Base-by-base conservation (phyloP, 2,329 filamentous ascomycete species). In the Juglanconis oblonga region DNA sequence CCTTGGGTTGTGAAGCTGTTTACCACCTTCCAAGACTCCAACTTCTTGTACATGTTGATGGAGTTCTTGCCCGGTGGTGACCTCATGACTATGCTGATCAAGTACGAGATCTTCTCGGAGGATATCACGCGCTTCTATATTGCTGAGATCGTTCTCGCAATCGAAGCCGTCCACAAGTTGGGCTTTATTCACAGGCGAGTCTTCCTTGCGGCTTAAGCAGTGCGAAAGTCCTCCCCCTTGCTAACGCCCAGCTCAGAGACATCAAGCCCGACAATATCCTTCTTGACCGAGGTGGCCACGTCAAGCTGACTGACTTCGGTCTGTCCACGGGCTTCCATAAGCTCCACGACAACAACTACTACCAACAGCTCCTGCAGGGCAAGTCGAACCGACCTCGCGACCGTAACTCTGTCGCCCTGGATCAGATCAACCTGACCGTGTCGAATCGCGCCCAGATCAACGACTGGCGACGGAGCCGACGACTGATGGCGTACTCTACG, bases 251-350 rank as follows among this genome's bases (percentile, higher is more conserved):
- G 7, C 11, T 1, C 65, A 96, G 94, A 82, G 95, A 99, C 71
- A 99, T 99, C 80, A 99, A 99, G 77, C 95, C 95, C 11, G 95
- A 99, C 79, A 99, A 99, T 73, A 98, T 99, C 72, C 84, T 99
- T 52, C 86, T 99, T 52, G 95, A 99, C 72, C 87, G 92, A 60
- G 92, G 93, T 61, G 95, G 95, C 56, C 95, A 99, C 75, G 95
- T 99, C 77, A 99, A 99, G 79, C 82, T 99, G 67, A 98, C 95
- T 10, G 95, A 99, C 77, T 99, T 99, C 68, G 95, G 95, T 77
- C 84, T 99, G 33, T 98, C 95, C 0, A 99, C 95, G 9, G 95
- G 95, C 65, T 98, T 97, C 81, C 95, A 97, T 76, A 96, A 96
- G 74, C 88, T 97, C 64, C 95, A 99, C 74, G 94, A 97, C 73